Conservation (phyloP, 176 grass and related monocot genomes). For the Avena atlantica region DNA sequence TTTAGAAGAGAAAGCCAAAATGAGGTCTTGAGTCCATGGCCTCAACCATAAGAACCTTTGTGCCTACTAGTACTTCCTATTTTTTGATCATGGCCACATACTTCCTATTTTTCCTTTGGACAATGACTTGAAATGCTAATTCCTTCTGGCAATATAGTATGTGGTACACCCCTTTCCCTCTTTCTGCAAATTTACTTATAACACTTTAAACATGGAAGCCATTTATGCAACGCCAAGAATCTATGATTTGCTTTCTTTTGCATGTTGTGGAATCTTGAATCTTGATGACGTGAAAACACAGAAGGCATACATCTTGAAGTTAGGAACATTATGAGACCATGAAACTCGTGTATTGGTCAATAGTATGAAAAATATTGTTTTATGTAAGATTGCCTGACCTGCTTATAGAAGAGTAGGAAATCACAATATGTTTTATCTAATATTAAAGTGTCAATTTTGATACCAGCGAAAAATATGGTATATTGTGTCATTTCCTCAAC, state of each 20-base stretch:
- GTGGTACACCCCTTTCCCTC: too few species aligned
- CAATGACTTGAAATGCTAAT: too few species aligned
- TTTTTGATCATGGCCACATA: background rate
- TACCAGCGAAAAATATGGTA: slow-evolving; percentile 17
- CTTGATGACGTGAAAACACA: too few species aligned
- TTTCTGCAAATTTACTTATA: too few species aligned
- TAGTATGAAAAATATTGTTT: background rate
- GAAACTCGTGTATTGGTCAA: background rate
- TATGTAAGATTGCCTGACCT: background rate
- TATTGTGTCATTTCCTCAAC: background rate
- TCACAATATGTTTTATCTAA: background rate
- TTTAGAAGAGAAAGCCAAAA: background rate
- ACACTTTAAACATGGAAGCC: too few species aligned
- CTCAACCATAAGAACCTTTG: background rate
- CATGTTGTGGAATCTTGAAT: too few species aligned
- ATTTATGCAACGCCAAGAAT: too few species aligned
- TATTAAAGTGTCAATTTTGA: slow-evolving; percentile 1
- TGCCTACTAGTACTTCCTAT: too few species aligned
- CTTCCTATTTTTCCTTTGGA: too few species aligned
- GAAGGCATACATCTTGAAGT: too few species aligned
- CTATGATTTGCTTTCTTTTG: too few species aligned
- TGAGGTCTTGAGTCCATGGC: background rate
- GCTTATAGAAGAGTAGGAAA: slow-evolving; percentile 1
- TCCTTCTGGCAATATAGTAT: too few species aligned
- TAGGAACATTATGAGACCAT: background rate